Base-by-base conservation (phyloP, 495 filamentous ascomycete species). In the Darksidea phi region DNA sequence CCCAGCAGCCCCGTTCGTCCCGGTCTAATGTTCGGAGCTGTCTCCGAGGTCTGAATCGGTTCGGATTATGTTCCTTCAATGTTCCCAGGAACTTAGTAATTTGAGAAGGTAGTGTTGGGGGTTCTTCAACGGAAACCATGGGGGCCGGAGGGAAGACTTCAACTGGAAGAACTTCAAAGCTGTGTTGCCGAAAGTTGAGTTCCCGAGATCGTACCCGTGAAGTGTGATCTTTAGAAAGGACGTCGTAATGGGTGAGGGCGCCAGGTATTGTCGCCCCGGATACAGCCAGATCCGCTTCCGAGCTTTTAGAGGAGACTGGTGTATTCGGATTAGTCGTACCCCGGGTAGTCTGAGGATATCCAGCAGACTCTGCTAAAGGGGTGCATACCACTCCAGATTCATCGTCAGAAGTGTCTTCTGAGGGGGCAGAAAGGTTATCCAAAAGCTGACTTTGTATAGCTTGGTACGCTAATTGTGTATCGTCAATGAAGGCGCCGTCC, bases 401-500 rank as follows among this genome's bases (percentile, higher is more conserved):
- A 15, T 57, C 45, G 21, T 63, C 59, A 17, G 49, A 61, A 21
- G 58, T 54, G 23, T 56, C 52, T 24, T 59, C 48, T 1, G 50
- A 59, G 37, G 61, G 53, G 4, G 26, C 48, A 23, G 61, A 67
- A 2, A 15, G 17, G 25, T 53, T 18, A 23, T 61, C 57, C 6
- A 21, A 34, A 2, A 75, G 38, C 32, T 74, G 70, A 28, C 69
- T 74, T 23, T 74, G 60, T 11, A 75, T 34, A 7, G 61, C 69
- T 38, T 65, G 47, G 42, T 57, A 64, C 11, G 70, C 72, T 17
- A 70, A 41, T 53, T 73, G 72, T 2, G 73, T 68, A 34, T 72
- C 71, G 13, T 74, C 72, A 46, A 62, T 58, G 59, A 66, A 61
- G 7, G 18, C 21, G 8, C 26, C 38, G 11, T 54, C 42, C n/a